Conservation (phyloP, 2,329 filamentous ascomycete genomes). For the Nothopassalora personata region DNA sequence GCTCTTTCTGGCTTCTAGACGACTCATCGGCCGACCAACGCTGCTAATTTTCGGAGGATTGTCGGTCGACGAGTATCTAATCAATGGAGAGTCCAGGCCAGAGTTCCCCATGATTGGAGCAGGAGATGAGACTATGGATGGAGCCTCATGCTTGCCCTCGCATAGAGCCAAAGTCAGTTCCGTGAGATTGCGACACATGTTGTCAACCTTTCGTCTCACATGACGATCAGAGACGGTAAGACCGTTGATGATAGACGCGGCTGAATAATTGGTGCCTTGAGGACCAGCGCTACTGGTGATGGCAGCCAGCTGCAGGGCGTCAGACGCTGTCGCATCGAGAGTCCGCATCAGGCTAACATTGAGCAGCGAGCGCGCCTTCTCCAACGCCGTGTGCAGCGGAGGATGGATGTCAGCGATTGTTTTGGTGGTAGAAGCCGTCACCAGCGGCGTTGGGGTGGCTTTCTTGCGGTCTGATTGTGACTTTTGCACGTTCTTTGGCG, state of each 20-base stretch:
- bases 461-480: slow-evolving; percentile 33
- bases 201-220: slow-evolving; percentile 82
- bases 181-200: slow-evolving; percentile 84
- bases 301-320: slow-evolving; percentile 72
- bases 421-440: slow-evolving; percentile 35
- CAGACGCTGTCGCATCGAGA: slow-evolving; percentile 73
- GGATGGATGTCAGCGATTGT: slow-evolving; percentile 61
- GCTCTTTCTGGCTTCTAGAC: slow-evolving; percentile 43
- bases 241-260: slow-evolving; percentile 59
- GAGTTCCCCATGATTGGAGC: slow-evolving; percentile 11
- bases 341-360: slow-evolving; percentile 68
- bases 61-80: slow-evolving; percentile 4
- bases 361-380: slow-evolving; percentile 68
- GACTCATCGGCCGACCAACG: slow-evolving; percentile 34
- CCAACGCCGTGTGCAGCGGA: slow-evolving; percentile 71
- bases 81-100: slow-evolving; percentile 6
- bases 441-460: slow-evolving; percentile 32
- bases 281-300: slow-evolving; percentile 71
- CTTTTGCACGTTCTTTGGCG: slow-evolving; percentile 67
- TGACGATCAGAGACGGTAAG: slow-evolving; percentile 69
- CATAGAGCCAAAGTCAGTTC: slow-evolving; percentile 80
- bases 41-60: neutral
- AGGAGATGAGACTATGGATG: slow-evolving; percentile 20
- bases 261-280: slow-evolving; percentile 56
- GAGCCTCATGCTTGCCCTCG: slow-evolving; percentile 34